Base-by-base conservation (phyloP, 345 rosid species). In the Camelina neglecta region DNA sequence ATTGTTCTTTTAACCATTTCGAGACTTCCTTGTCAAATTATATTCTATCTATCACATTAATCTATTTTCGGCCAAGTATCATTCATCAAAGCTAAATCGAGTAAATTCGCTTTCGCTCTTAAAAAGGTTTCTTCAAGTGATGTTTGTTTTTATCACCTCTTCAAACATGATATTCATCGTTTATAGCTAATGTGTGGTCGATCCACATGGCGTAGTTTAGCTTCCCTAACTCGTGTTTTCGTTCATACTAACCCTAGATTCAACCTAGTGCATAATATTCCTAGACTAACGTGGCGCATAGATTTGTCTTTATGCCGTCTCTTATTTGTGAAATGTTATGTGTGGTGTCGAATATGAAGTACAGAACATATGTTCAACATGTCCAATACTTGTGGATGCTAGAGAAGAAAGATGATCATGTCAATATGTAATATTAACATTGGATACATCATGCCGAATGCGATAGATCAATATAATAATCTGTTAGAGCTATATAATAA, bases 1-100 rank as follows among this genome's bases (percentile, higher is more conserved):
- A 75, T 20, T 20, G 15, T 51, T 56, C 66, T 66, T 60, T 68
- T 29, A 50, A 60, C 79, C 73, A 67, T 60, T 75, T 59, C 4
- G 47, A 67, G 55, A 60, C 55, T 49, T 60, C 44, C 11, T 35
- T 35, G 1, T 36, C 39, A n/a, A 15, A 36, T 2, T 66, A 57
- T 57, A 35, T 24, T 13, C 2, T 29, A 29, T 29, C 31, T 26
- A 54, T 59, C 44, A 49, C 8, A 26, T 45, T 21, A 18, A 45
- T 65, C 65, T 12, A 66, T 11, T 45, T 55, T 65, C 13, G 26
- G 24, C 49, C 54, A 47, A 47, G 23, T 8, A 20, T 49, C 39
- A 33, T 57, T 57, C 51, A 31, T 50, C 5, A 36, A 51, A 65
- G 15, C 23, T 31, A 51, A 36, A 51, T 7, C 18, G 56, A 16